Evolutionary conservation across 306 rosid genomes (phyloP).

Genomic region (Crataegus laevigata): DNA sequence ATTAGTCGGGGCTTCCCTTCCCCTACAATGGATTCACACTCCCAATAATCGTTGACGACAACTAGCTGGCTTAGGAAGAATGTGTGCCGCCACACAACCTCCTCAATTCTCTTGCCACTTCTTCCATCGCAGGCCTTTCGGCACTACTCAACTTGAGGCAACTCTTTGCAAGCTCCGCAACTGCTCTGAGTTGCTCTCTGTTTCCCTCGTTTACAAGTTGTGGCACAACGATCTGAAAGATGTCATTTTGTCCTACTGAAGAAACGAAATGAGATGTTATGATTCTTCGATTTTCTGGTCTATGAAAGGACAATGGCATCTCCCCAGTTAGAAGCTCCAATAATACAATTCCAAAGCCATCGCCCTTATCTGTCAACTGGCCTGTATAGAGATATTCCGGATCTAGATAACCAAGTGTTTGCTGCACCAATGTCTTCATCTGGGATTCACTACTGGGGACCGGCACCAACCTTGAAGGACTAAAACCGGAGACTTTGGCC

Average conservation of each 20-base stretch:
- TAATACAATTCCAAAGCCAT: neutral
- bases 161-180: conserved; percentile 13
- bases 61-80: neutral
- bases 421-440: neutral
- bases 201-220: neutral
- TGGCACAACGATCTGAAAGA: neutral
- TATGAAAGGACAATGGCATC: neutral
- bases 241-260: neutral
- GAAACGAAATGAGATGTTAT: neutral
- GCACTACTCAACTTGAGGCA: conserved; percentile 1
- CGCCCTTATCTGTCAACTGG: neutral
- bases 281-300: neutral
- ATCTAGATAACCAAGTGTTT: neutral
- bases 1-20: too few species aligned
- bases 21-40: too few species aligned
- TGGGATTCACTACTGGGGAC: neutral
- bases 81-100: neutral
- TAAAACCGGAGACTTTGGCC: too few species aligned
- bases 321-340: neutral
- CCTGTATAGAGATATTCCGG: neutral
- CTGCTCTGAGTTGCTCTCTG: neutral
- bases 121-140: conserved; percentile 2
- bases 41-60: neutral
- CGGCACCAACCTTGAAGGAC: too few species aligned
- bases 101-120: neutral